Evolutionary conservation across 305 asterid genomes (phyloP).

Genomic region (Lippia alba): DNA sequence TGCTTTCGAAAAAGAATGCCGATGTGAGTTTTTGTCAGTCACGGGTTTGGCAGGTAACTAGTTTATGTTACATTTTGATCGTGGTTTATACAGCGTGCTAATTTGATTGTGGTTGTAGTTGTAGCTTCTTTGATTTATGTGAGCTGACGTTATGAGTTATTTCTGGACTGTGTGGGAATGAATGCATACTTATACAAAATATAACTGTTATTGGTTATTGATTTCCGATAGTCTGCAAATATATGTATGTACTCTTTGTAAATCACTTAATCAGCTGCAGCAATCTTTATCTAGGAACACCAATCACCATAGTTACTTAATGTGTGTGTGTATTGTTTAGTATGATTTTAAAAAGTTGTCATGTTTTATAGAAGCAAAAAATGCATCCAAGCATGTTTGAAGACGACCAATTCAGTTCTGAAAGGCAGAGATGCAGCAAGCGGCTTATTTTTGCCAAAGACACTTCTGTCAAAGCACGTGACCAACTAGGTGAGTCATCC

Average conservation of each 20-base stretch:
- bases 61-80: conserved; percentile 25
- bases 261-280: no score
- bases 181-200: no score
- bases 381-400: conserved; percentile 82
- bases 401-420: conserved; percentile 47
- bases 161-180: no score
- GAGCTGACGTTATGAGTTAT: background rate
- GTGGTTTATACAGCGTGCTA: conserved; percentile 13
- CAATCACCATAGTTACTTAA: no score
- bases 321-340: no score
- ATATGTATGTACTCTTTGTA: no score
- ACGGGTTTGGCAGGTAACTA: conserved; percentile 57
- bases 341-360: conserved; percentile 18
- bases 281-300: no score
- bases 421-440: conserved; percentile 53
- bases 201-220: no score
- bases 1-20: conserved; percentile 46
- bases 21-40: conserved; percentile 50
- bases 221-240: no score
- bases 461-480: conserved; percentile 36
- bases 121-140: background rate
- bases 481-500: conserved; percentile 33
- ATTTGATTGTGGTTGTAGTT: background rate
- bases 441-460: conserved; percentile 49
- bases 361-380: conserved; percentile 66